These are phyloP conservation scores for Graphiopsis chlorocephala DNA, from an alignment of 2,329 filamentous ascomycete genomes.

Conservation along the genomic window DNA sequence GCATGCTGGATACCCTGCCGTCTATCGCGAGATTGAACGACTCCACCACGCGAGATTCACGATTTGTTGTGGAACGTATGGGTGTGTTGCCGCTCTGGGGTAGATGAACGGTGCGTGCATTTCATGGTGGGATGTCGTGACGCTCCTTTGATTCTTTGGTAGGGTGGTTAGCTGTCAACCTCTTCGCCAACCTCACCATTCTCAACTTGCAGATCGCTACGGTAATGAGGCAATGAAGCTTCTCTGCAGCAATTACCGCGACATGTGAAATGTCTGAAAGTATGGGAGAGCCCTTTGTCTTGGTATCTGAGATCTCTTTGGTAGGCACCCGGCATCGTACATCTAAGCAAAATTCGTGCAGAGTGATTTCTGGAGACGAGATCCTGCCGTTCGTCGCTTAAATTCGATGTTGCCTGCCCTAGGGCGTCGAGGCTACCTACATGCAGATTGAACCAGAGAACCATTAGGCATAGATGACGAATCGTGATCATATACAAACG, in stretches of 20 bases:
- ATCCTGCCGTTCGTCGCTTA: neutral
- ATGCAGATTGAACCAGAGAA: neutral
- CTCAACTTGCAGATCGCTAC: neutral
- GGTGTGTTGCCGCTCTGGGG: slow-evolving; percentile 2
- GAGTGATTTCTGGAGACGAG: neutral
- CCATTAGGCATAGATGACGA: neutral
- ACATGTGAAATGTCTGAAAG: neutral
- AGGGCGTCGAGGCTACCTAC: neutral
- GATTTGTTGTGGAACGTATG: neutral
- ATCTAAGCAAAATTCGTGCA: neutral
- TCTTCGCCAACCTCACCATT: neutral
- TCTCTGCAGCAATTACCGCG: neutral
- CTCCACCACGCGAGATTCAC: neutral
- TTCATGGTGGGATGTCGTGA: neutral
- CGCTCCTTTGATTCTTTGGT: neutral
- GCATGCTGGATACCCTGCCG: neutral
- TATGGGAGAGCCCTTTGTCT: neutral
- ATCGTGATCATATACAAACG: neutral
- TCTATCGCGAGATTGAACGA: neutral
- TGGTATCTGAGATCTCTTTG: neutral
- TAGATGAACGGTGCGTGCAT: neutral
- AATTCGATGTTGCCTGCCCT: neutral
- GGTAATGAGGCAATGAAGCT: neutral
- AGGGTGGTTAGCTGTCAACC: neutral
- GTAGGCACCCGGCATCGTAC: neutral